Percentiles rank a stretch among this genome's conserved stretches.
These are phyloP conservation scores for Paraconiothyrium sp. DNA, from an alignment of 2,329 filamentous ascomycete genomes.

Conservation along the genomic window DNA sequence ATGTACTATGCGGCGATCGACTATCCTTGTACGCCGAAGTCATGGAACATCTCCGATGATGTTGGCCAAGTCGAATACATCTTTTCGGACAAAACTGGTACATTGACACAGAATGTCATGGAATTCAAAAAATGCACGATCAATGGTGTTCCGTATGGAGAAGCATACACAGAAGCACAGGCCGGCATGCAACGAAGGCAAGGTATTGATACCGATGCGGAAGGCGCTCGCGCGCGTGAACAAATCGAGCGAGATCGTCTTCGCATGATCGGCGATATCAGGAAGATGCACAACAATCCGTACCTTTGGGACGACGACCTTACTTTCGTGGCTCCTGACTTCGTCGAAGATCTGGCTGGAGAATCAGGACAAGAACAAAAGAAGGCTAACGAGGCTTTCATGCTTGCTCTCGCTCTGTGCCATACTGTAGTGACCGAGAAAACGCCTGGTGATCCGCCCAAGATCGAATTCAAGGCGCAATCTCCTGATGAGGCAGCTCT, in stretches of 20 bases:
- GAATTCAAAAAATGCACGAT: constrained; percentile 99
- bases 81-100: constrained; percentile 94
- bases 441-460: constrained; percentile 87
- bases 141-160: constrained; percentile 95
- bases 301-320: constrained; percentile 90
- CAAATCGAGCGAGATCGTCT: constrained; percentile 83
- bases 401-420: constrained; percentile 94
- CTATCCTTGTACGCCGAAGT: constrained; percentile 94
- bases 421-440: constrained; percentile 95
- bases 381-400: constrained; percentile 84
- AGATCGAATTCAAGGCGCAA: constrained; percentile 94
- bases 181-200: constrained; percentile 94
- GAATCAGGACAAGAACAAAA: constrained; percentile 80
- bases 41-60: constrained; percentile 99
- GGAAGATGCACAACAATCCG: constrained; percentile 84
- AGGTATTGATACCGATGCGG: constrained; percentile 85
- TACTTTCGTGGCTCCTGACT: constrained; percentile 92
- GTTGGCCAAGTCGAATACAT: constrained; percentile 99
- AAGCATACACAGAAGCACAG: constrained; percentile 97
- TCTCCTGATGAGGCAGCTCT: constrained; percentile 96
- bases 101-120: constrained; percentile 92
- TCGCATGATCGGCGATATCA: constrained; percentile 75
- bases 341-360: constrained; percentile 82
- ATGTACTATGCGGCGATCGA: constrained; percentile 98
- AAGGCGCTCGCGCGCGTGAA: constrained; percentile 74